These are phyloP conservation scores for Chalciporus piperatoides DNA, from an alignment of 1,284 basidiomycete genomes.

Conservation along the genomic window DNA sequence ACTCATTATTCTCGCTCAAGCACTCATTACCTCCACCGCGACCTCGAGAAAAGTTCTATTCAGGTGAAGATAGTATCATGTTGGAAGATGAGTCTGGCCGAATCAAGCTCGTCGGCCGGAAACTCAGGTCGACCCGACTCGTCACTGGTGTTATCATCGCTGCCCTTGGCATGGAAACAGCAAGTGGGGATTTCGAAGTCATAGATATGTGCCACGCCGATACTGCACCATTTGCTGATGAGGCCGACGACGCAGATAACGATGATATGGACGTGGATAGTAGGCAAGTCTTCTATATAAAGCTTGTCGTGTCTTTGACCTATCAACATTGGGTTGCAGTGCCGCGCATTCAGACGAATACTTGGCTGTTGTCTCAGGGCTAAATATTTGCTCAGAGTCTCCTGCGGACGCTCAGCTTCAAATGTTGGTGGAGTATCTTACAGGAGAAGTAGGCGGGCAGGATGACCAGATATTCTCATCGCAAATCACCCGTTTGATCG, in stretches of 20 bases:
- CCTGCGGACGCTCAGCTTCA: constrained; percentile 73
- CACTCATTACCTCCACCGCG: constrained; percentile 87
- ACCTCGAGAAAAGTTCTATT: constrained; percentile 70
- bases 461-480: constrained; percentile 64
- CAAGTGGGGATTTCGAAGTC: constrained; percentile 90
- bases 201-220: constrained; percentile 87
- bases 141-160: constrained; percentile 92
- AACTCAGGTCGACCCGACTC: constrained; percentile 50
- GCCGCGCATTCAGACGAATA: constrained; percentile 51
- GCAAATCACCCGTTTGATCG: constrained; percentile 77
- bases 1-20: constrained; percentile 38
- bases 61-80: constrained; percentile 77
- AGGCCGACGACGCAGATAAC: constrained; percentile 30
- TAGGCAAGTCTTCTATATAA: constrained; percentile 25
- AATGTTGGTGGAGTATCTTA: constrained; percentile 83
- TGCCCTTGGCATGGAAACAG: constrained; percentile 86
- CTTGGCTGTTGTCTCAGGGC: constrained; percentile 83
- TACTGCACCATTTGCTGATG: constrained; percentile 53
- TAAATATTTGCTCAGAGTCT: constrained; percentile 61
- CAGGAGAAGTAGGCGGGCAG: constrained; percentile 74
- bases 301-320: constrained; percentile 12
- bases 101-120: constrained; percentile 81
- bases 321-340: constrained; percentile 7
- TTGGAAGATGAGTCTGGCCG: constrained; percentile 96
- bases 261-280: constrained; percentile 50